Conservation (phyloP, 305 asterid species). For the Petunia hybrid region DNA sequence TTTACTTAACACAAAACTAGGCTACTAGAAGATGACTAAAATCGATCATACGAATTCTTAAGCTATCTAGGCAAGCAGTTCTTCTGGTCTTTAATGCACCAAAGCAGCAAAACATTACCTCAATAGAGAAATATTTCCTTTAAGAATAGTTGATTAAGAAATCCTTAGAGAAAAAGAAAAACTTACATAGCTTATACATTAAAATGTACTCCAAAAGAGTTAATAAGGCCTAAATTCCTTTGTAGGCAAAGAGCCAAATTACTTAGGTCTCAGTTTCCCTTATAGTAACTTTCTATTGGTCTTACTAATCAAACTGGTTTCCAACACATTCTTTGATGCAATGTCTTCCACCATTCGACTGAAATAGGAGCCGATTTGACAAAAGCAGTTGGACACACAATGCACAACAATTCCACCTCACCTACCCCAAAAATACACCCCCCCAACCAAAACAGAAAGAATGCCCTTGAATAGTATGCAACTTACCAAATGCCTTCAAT, state of each 20-base stretch:
- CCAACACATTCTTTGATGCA: too few relatives aligned
- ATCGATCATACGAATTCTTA: neutral
- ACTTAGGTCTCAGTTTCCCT: neutral
- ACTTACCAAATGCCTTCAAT: constrained; percentile 94
- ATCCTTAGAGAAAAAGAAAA: neutral
- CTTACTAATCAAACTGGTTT: neutral
- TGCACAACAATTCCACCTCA: too few relatives aligned
- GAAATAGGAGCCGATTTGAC: too few relatives aligned
- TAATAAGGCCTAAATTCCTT: neutral
- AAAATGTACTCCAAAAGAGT: constrained; percentile 7
- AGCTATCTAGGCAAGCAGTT: constrained; percentile 13
- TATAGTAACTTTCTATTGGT: neutral
- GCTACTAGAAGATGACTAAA: neutral
- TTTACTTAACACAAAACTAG: neutral
- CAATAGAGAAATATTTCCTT: neutral
- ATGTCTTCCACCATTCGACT: too few relatives aligned
- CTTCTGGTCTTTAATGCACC: neutral
- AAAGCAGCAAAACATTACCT: neutral
- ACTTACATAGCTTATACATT: neutral
- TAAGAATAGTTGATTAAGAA: neutral
- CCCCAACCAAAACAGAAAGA: neutral
- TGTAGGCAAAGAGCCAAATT: neutral
- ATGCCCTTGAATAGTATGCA: neutral
- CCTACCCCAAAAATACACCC: too few relatives aligned
- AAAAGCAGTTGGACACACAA: too few relatives aligned